Evolutionary conservation across 2,329 filamentous ascomycete species (phyloP).

Genomic region (Trichoderma simmonsii): DNA sequence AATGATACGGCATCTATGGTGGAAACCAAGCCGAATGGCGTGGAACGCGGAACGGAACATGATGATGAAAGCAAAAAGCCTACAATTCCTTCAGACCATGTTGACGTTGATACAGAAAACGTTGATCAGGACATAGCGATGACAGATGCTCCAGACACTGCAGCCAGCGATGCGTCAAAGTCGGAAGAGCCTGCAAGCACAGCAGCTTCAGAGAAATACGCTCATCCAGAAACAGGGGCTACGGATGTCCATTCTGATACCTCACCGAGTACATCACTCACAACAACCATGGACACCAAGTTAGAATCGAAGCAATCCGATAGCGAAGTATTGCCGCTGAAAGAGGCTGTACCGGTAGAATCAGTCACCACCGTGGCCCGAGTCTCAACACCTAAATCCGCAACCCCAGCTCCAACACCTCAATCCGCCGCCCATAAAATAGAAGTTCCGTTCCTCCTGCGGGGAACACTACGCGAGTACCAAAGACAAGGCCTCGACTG

Average conservation of each 20-base stretch:
- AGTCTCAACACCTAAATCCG: constrained; percentile 27
- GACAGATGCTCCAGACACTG: not conserved
- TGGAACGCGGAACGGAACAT: not conserved
- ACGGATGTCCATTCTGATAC: constrained; percentile 43
- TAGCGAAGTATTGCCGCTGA: not conserved
- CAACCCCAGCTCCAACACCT: constrained; percentile 4
- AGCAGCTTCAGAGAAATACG: constrained; percentile 25
- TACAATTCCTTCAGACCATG: not conserved
- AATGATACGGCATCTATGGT: not conserved
- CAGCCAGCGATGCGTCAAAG: not conserved
- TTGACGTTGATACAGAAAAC: not conserved
- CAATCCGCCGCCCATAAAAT: constrained; percentile 52
- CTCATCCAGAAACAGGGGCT: constrained; percentile 43
- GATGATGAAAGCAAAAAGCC: not conserved
- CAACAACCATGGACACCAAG: constrained; percentile 34
- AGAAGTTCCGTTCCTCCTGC: constrained; percentile 75
- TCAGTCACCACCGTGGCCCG: constrained; percentile 35
- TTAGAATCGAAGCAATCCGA: constrained; percentile 41
- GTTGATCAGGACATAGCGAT: constrained; percentile 9
- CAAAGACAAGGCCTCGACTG: constrained; percentile 97
- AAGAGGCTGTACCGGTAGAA: constrained; percentile 26
- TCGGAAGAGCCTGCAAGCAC: not conserved
- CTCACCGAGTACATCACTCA: constrained; percentile 22
- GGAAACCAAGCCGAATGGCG: not conserved
- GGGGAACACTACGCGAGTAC: constrained; percentile 89